phyloP scores from a whole-genome alignment of 129 eudicot genomes.

The Helichrysum umbraculigerum region DNA sequence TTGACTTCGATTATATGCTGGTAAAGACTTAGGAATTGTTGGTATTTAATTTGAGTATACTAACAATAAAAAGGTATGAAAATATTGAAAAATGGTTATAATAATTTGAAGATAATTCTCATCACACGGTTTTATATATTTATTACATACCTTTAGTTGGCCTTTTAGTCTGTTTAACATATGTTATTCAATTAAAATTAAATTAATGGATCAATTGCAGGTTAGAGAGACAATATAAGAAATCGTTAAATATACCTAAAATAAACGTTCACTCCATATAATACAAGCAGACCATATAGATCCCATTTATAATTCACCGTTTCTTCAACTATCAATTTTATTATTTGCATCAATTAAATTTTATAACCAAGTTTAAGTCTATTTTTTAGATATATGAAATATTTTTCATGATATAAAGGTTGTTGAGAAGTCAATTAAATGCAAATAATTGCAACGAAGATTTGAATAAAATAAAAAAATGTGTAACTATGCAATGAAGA shows the following conservation, averaged over 20 bases:
- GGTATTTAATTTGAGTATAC: not conserved
- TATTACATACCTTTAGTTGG: not conserved
- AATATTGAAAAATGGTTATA: not conserved
- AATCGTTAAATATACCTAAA: not conserved
- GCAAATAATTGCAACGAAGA: not conserved
- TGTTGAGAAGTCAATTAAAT: not conserved
- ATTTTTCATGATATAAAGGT: not conserved
- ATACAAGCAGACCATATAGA: too few species aligned
- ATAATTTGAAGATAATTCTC: not conserved
- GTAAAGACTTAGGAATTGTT: not conserved
- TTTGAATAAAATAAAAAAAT: too few species aligned
- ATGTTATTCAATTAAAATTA: not conserved
- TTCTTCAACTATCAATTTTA: not conserved
- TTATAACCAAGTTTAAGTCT: too few species aligned
- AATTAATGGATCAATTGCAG: not conserved
- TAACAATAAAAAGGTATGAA: not conserved
- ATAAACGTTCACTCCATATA: too few species aligned
- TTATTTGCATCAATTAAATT: too few species aligned
- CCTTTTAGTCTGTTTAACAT: not conserved
- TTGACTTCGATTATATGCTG: constrained; percentile 15
- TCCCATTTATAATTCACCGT: too few species aligned
- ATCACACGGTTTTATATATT: not conserved
- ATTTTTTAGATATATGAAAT: too few species aligned
- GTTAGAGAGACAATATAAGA: not conserved
- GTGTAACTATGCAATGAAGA: too few species aligned